Conservation (phyloP, 2,329 filamentous ascomycete genomes). For the Dactylellina parvicollis region DNA sequence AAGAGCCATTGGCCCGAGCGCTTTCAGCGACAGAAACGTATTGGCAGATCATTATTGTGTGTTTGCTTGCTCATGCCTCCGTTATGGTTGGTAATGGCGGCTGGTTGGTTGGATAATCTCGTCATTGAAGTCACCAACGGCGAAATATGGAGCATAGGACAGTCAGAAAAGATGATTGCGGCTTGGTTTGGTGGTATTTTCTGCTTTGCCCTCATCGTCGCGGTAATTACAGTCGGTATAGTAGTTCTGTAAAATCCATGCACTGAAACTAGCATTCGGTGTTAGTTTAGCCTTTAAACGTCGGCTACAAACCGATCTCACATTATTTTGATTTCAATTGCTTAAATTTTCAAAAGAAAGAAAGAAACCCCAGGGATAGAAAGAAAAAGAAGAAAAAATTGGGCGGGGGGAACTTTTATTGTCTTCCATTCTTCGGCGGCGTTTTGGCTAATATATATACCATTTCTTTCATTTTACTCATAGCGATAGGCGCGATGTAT, state of each 20-base stretch:
- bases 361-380: no score
- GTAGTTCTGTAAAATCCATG: constrained; percentile 26
- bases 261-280: no score
- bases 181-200: constrained; percentile 40
- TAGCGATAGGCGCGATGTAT: background rate
- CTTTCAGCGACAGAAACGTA: constrained; percentile 39
- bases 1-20: constrained; percentile 33
- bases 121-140: constrained; percentile 37
- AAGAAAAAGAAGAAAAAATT: no score
- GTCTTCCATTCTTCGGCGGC: background rate
- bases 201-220: constrained; percentile 26
- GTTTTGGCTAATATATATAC: background rate
- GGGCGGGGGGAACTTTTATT: no score
- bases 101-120: constrained; percentile 34
- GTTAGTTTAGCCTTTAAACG: no score
- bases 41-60: constrained; percentile 46
- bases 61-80: constrained; percentile 37
- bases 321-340: no score
- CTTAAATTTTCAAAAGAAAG: no score
- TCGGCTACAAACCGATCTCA: no score
- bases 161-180: constrained; percentile 30
- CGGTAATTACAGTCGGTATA: constrained; percentile 23
- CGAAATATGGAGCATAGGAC: constrained; percentile 42
- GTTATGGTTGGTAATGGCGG: constrained; percentile 43
- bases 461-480: background rate